A percentile compares a stretch with the other conserved stretches of the same genome.
Conservation (phyloP, 371 early-diverging fungal genomes). For the Coemansia sp. region DNA sequence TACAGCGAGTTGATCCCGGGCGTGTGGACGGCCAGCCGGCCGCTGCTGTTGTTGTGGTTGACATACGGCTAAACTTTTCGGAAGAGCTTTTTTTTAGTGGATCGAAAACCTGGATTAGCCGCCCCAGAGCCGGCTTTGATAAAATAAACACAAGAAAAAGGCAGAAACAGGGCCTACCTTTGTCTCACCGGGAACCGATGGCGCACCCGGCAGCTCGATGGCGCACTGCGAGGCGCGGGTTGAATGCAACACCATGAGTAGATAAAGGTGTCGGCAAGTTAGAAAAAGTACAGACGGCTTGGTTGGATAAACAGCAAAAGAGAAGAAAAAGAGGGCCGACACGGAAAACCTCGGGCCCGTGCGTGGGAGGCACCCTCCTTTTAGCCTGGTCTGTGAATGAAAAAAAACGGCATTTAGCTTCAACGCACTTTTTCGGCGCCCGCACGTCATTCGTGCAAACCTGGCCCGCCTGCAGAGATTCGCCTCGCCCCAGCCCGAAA, state of each 20-base stretch:
- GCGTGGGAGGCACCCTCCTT: no score
- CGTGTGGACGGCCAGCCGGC: slow-evolving; percentile 18
- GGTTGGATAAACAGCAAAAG: background rate
- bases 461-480: background rate
- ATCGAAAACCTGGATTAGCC: no score
- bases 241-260: slow-evolving; percentile 1
- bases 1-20: slow-evolving; percentile 40
- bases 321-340: no score
- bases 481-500: no score
- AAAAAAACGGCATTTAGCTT: no score
- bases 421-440: background rate
- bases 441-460: slow-evolving; percentile 1
- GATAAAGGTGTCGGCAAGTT: background rate
- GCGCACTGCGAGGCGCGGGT: slow-evolving; percentile 14
- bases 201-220: slow-evolving; percentile 28
- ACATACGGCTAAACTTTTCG: slow-evolving; percentile 15
- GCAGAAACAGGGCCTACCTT: slow-evolving; percentile 9
- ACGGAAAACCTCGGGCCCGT: no score
- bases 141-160: background rate
- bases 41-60: slow-evolving; percentile 23
- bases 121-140: no score
- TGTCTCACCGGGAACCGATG: slow-evolving; percentile 22
- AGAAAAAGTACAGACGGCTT: background rate
- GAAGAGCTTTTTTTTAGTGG: background rate
- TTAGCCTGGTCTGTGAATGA: no score